Evolutionary conservation across 208 protist genomes (phyloP).

Genomic region (Leishmania arabica): DNA sequence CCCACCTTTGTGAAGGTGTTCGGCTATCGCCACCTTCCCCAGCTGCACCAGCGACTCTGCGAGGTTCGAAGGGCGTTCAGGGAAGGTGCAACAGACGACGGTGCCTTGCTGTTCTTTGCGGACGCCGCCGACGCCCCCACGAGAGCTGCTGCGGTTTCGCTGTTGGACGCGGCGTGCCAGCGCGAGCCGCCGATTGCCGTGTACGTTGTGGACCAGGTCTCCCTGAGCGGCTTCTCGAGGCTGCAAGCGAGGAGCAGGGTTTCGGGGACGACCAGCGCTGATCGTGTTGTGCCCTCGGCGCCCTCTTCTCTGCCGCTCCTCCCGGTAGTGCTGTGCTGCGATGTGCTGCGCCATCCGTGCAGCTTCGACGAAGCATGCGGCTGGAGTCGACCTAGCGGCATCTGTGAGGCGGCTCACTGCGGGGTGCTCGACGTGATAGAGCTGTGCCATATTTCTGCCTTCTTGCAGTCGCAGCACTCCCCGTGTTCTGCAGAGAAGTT

Average conservation of each 20-base stretch:
- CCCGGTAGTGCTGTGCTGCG: constrained; percentile 28
- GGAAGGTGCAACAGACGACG: background rate
- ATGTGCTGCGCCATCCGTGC: constrained; percentile 18
- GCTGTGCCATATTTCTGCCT: background rate
- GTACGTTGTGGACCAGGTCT: constrained; percentile 36
- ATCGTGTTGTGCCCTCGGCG: background rate
- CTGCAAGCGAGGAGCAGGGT: constrained; percentile 12
- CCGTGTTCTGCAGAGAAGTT: constrained; percentile 9
- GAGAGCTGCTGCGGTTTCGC: background rate
- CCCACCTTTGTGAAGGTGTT: constrained; percentile 48
- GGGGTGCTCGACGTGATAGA: constrained; percentile 15
- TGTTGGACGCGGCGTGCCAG: constrained; percentile 4
- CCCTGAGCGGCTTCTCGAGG: constrained; percentile 14
- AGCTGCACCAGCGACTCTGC: constrained; percentile 20
- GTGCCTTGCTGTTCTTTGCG: background rate
- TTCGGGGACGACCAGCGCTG: background rate
- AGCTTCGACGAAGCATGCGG: background rate
- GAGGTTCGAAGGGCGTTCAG: background rate
- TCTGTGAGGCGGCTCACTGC: constrained; percentile 12
- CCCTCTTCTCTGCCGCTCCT: constrained; percentile 7
- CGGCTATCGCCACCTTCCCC: constrained; percentile 28
- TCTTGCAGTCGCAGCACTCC: background rate
- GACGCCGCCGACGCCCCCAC: background rate
- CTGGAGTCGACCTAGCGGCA: background rate
- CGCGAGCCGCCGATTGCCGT: constrained; percentile 21